Evolutionary conservation across 2,329 filamentous ascomycete species (phyloP).

Genomic region (Calonectria montana): DNA sequence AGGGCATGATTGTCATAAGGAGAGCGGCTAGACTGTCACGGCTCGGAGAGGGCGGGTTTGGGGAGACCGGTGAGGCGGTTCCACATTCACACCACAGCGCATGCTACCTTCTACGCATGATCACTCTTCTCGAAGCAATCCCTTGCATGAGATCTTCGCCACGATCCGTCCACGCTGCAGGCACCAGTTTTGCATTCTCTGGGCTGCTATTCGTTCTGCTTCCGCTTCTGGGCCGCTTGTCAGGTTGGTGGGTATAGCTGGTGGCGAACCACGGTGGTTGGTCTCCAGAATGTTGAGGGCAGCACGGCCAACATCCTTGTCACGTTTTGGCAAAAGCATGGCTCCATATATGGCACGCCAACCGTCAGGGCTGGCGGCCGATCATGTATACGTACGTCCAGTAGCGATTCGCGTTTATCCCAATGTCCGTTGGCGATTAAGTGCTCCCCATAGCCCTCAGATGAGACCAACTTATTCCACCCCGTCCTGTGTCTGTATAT

Average conservation of each 20-base stretch:
- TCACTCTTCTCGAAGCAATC: constrained; percentile 5
- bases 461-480: background rate
- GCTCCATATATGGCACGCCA: background rate
- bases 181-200: background rate
- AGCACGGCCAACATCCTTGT: background rate
- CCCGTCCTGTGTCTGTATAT: background rate
- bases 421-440: background rate
- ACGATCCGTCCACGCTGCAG: background rate
- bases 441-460: background rate
- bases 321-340: background rate
- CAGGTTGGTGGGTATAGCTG: background rate
- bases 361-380: background rate
- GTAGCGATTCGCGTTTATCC: background rate
- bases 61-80: background rate
- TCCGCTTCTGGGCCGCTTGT: background rate
- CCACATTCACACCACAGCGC: background rate
- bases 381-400: background rate
- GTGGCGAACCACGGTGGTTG: background rate
- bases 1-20: background rate
- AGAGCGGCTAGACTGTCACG: background rate
- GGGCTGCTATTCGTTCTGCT: background rate
- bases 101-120: background rate
- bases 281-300: background rate
- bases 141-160: constrained; percentile 1
- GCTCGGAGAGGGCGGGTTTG: background rate